A percentile compares a stretch with the other conserved stretches of the same genome.
Conservation (phyloP, 2,329 filamentous ascomycete genomes). For the Alternaria triticina region DNA sequence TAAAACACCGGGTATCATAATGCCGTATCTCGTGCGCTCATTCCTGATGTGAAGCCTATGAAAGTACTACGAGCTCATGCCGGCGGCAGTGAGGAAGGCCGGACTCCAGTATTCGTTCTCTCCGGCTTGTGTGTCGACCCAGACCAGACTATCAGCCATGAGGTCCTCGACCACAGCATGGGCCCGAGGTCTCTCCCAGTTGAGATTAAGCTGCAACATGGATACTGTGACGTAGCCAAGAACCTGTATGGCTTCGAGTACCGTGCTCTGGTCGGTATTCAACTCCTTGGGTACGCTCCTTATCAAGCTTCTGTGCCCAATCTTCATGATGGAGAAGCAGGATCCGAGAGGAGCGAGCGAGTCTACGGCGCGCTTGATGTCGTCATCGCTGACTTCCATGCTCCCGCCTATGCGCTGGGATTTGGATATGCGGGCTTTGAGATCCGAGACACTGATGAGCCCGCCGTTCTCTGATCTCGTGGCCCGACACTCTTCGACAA, state of each 20-base stretch:
- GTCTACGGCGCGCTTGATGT: conserved; percentile 86
- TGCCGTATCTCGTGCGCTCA: neutral
- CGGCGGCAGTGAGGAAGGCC: conserved; percentile 65
- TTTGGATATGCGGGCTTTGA: conserved; percentile 75
- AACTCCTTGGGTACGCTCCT: conserved; percentile 93
- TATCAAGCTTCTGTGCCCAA: conserved; percentile 86
- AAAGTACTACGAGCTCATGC: neutral
- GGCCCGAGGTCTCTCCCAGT: conserved; percentile 84
- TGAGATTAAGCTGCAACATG: conserved; percentile 85
- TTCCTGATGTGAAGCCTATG: neutral
- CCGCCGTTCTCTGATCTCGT: conserved; percentile 92
- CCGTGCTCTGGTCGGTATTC: conserved; percentile 90
- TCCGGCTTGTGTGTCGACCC: conserved; percentile 84
- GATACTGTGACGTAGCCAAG: conserved; percentile 88
- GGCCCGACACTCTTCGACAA: conserved; percentile 89
- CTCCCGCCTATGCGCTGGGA: conserved; percentile 71
- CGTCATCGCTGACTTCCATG: conserved; percentile 85
- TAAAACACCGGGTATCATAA: conserved; percentile 23
- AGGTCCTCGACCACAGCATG: conserved; percentile 90
- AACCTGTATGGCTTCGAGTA: conserved; percentile 88
- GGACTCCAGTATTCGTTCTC: conserved; percentile 97
- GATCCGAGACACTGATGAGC: conserved; percentile 82
- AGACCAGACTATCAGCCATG: conserved; percentile 85
- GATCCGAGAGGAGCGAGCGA: conserved; percentile 87
- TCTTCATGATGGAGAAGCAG: conserved; percentile 81